Evolutionary conservation across 2,329 filamentous ascomycete species (phyloP).

Genomic region (Hymenoscyphus infarciens): DNA sequence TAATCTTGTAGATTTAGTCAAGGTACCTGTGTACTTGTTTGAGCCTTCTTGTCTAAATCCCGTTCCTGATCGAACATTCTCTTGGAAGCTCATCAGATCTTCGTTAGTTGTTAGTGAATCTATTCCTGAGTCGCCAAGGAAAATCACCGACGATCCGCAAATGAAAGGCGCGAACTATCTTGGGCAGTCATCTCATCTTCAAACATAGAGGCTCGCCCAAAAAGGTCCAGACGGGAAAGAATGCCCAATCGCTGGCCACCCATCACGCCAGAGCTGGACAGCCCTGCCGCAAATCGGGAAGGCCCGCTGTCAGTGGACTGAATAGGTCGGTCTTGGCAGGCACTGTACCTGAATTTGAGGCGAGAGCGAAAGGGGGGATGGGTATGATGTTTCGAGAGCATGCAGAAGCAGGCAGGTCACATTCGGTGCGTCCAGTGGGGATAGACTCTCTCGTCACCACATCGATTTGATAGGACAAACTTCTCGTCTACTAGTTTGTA

Average conservation of each 20-base stretch:
- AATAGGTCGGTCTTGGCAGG: not conserved
- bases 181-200: not conserved
- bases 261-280: not conserved
- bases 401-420: not conserved
- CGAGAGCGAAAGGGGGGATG: not conserved
- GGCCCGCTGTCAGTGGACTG: not conserved
- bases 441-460: not conserved
- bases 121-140: not conserved
- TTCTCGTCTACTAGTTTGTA: not conserved
- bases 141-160: not conserved
- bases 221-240: not conserved
- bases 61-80: not conserved
- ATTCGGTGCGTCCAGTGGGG: not conserved
- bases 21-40: not conserved
- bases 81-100: no score
- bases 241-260: not conserved
- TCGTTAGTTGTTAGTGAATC: not conserved
- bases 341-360: conserved; percentile 1
- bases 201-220: not conserved
- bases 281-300: not conserved
- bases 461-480: not conserved
- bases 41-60: not conserved
- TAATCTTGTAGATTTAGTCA: not conserved
- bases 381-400: not conserved
- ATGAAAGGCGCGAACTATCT: not conserved